Evolutionary conservation across 2,329 filamentous ascomycete species (phyloP).

Genomic region (Colletotrichum paranaense): DNA sequence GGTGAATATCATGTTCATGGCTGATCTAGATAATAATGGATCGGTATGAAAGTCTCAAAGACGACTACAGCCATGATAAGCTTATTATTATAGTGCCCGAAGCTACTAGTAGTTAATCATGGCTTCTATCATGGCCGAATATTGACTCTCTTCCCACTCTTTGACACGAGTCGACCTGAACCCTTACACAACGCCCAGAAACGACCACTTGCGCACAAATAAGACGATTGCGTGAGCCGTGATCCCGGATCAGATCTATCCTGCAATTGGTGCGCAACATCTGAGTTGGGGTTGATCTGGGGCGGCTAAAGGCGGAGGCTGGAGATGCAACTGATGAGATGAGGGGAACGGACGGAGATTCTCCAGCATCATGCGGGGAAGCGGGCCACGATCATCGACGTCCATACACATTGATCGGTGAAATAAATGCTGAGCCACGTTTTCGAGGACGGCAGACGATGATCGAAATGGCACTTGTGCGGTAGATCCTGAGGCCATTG

Average conservation of each 20-base stretch:
- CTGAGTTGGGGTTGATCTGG: slow-evolving; percentile 9
- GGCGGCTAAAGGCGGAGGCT: slow-evolving; percentile 29
- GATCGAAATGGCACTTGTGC: too few relatives aligned
- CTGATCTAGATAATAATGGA: background rate
- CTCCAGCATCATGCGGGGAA: slow-evolving; percentile 22
- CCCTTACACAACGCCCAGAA: slow-evolving; percentile 5
- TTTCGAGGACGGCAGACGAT: background rate
- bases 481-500: too few relatives aligned
- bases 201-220: slow-evolving; percentile 30
- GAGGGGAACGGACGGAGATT: slow-evolving; percentile 2
- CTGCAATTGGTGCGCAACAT: slow-evolving; percentile 27
- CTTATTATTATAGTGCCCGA: background rate
- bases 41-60: background rate
- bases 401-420: background rate
- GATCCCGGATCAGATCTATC: background rate
- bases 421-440: background rate
- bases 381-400: background rate
- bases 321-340: background rate
- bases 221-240: background rate
- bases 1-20: slow-evolving; percentile 10
- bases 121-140: background rate
- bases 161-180: background rate
- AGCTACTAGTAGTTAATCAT: background rate
- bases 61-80: background rate
- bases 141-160: background rate